Conservation (phyloP, 768 basidiomycete genomes). For the Psilocybe azurescens region DNA sequence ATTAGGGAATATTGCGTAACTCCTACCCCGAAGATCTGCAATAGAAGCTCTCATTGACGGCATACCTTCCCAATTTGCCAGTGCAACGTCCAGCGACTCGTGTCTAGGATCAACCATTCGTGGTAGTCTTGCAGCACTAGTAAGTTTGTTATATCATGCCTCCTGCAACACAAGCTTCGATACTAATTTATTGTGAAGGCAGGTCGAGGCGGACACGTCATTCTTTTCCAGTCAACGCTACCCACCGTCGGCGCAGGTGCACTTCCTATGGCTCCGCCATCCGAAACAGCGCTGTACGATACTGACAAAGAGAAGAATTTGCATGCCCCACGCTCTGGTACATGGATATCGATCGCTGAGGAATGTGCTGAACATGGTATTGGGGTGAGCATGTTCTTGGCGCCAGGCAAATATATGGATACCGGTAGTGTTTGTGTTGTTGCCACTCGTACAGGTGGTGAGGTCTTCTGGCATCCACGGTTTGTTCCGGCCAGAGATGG, state of each 20-base stretch:
- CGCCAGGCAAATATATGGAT: constrained; percentile 81
- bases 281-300: constrained; percentile 74
- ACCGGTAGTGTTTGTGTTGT: constrained; percentile 85
- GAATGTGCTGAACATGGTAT: constrained; percentile 90
- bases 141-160: constrained; percentile 37
- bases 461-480: constrained; percentile 91
- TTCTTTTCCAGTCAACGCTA: constrained; percentile 71
- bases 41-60: constrained; percentile 71
- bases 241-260: constrained; percentile 79
- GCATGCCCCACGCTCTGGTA: constrained; percentile 77
- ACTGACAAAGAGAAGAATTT: constrained; percentile 86
- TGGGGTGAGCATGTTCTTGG: constrained; percentile 89
- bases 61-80: constrained; percentile 66
- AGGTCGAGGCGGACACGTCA: constrained; percentile 77
- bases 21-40: constrained; percentile 46
- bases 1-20: neutral
- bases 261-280: constrained; percentile 52
- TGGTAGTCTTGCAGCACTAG: constrained; percentile 74
- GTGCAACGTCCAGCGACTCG: constrained; percentile 53
- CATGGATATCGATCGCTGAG: constrained; percentile 85
- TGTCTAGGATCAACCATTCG: constrained; percentile 82
- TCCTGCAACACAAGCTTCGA: neutral
- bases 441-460: constrained; percentile 82
- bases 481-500: constrained; percentile 77
- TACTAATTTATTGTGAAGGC: constrained; percentile 39